These are phyloP conservation scores for Silybum marianum DNA, from an alignment of 129 eudicot genomes.

Conservation along the genomic window DNA sequence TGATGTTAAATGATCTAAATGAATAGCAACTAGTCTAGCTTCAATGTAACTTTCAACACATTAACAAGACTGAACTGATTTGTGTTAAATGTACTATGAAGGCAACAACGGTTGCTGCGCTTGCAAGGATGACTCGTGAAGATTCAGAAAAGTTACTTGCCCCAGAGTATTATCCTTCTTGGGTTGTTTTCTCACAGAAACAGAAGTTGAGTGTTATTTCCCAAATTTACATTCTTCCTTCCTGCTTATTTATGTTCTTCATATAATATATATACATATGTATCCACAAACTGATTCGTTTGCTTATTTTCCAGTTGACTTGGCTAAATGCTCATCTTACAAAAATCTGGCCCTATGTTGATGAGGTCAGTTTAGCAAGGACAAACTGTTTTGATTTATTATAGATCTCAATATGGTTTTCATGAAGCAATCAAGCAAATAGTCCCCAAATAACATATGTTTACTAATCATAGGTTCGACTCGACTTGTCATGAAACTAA, in stretches of 20 bases:
- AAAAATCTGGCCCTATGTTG: slow-evolving; percentile 93
- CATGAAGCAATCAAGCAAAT: not conserved
- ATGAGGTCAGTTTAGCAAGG: slow-evolving; percentile 52
- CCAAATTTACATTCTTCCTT: not conserved
- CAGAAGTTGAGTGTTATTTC: slow-evolving; percentile 62
- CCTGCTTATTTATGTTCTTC: not conserved
- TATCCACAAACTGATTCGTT: slow-evolving; percentile 25
- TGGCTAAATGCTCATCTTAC: slow-evolving; percentile 86
- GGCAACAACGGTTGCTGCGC: slow-evolving; percentile 86
- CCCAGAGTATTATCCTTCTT: slow-evolving; percentile 82
- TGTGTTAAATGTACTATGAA: slow-evolving; percentile 26
- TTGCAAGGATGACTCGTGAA: slow-evolving; percentile 95
- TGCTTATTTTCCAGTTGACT: slow-evolving; percentile 61
- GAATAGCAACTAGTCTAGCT: no score
- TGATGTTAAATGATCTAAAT: not conserved
- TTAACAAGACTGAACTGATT: slow-evolving; percentile 8
- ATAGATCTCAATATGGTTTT: not conserved
- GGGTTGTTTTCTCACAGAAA: slow-evolving; percentile 86
- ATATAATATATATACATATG: no score
- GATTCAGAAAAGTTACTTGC: slow-evolving; percentile 85
- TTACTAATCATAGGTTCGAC: not conserved
- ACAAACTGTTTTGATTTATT: not conserved
- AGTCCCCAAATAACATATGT: not conserved
- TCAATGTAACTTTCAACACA: no score
- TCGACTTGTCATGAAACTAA: not conserved